These are phyloP conservation scores for Pleodorina starrii DNA, from an alignment of 139 green algal species.

Conservation along the genomic window DNA sequence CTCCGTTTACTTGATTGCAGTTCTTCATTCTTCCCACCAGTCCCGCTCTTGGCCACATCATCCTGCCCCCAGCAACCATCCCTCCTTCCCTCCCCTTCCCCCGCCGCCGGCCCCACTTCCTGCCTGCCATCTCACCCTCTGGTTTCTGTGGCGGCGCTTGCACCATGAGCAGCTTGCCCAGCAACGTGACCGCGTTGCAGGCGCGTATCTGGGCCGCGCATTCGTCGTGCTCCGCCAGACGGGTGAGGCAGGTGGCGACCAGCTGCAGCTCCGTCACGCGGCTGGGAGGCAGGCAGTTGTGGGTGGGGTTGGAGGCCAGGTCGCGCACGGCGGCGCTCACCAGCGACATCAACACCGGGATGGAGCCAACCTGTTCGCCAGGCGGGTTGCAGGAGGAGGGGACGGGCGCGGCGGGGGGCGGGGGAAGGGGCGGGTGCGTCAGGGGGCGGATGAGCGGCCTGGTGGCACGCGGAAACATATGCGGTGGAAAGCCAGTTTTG, in stretches of 20 bases:
- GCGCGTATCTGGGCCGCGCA: slow-evolving; percentile 48
- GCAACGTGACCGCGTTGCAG: slow-evolving; percentile 67
- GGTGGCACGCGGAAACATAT: no score
- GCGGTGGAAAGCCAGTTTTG: no score
- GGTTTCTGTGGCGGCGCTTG: not conserved
- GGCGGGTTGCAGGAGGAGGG: no score
- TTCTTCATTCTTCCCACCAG: no score
- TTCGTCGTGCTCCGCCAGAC: slow-evolving; percentile 67
- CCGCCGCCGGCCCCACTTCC: no score
- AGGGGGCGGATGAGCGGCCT: no score
- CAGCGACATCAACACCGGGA: slow-evolving; percentile 63
- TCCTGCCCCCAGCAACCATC: not conserved
- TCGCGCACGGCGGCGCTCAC: slow-evolving; percentile 38
- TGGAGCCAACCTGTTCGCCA: slow-evolving; percentile 54
- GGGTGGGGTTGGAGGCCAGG: slow-evolving; percentile 24
- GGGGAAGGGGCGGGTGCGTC: no score
- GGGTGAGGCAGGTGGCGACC: slow-evolving; percentile 57
- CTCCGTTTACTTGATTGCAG: no score
- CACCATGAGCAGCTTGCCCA: slow-evolving; percentile 68
- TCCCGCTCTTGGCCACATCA: no score
- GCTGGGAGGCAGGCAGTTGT: slow-evolving; percentile 12
- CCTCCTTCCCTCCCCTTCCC: not conserved
- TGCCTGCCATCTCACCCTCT: not conserved
- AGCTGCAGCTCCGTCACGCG: slow-evolving; percentile 60
- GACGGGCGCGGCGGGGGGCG: no score